Base-by-base conservation (phyloP, 2,329 filamentous ascomycete species). In the Colletotrichum truncatum region DNA sequence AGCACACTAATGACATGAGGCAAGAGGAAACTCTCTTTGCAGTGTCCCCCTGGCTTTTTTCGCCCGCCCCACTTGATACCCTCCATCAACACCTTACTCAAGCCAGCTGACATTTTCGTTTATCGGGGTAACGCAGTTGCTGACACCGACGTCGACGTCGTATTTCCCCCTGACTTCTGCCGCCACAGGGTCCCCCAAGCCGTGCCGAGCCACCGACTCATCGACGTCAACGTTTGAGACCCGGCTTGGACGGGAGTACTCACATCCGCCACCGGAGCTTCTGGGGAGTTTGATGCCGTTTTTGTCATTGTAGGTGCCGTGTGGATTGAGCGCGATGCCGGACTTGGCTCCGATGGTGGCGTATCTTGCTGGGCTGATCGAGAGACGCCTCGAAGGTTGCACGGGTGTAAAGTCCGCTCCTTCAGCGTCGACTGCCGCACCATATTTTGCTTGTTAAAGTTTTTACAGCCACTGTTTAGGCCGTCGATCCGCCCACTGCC, bases 241-340 rank as follows among this genome's bases (percentile, higher is more conserved):
- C 49, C 39, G 41, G 21, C 34, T 53, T 38, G 26, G 18, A 34
- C 62, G 32, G 41, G 26, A 55, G 18, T 16, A 25, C 26, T 34
- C 28, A 36, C 26, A 10, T 21, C 46, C 55, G 28, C 57, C n/a
- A 28, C 23, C 26, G 39, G 62, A 30, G n/a, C n/a, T 28, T 28
- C 55, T 61, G 14, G 56, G 10, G 26, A 54, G 14, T 49, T 36
- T 16, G 57, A 38, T 55, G 57, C 11, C 62, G 48, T 62, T 43
- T 62, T 51, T 26, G 23, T 25, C 8, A 54, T 18, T n/a, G 30
- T 34, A 55, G 39, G 46, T 18, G 56, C 57, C 57, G 41, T 48
- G 28, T 62, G 55, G n/a, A 41, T 60, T 39, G 61, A 53, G n/a
- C 28, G 11, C 18, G 61, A 30, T 11, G 26, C 61, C 45, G 30